Conservation (phyloP, 345 rosid genomes). For the Murraya paniculata region DNA sequence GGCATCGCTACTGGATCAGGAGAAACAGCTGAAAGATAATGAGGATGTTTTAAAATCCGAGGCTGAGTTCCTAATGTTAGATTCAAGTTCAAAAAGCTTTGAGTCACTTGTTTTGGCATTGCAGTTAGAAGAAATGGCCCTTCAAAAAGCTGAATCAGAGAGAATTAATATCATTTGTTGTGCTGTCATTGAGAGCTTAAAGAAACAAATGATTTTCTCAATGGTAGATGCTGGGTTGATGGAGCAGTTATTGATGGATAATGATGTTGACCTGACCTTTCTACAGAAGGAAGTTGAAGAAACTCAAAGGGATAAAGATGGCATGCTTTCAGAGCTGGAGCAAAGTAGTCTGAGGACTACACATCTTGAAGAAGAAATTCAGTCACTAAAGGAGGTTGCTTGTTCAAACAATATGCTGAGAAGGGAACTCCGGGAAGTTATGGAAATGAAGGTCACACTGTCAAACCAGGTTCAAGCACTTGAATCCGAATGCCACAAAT, state of each 20-base stretch:
- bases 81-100: conserved; percentile 60
- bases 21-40: conserved; percentile 46
- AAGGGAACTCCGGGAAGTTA: conserved; percentile 29
- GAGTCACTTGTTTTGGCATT: conserved; percentile 59
- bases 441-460: conserved; percentile 24
- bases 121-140: conserved; percentile 48
- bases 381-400: conserved; percentile 30
- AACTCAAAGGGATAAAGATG: conserved; percentile 29
- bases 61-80: conserved; percentile 45
- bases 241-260: conserved; percentile 35
- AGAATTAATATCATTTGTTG: conserved; percentile 30
- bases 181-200: conserved; percentile 48
- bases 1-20: conserved; percentile 53
- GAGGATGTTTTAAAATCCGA: conserved; percentile 47
- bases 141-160: conserved; percentile 28
- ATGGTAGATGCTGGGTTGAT: conserved; percentile 51
- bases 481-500: conserved; percentile 30
- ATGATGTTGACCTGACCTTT: conserved; percentile 33
- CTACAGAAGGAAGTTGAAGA: conserved; percentile 39
- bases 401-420: conserved; percentile 27
- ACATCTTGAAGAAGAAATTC: conserved; percentile 33
- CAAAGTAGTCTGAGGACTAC: conserved; percentile 24
- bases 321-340: conserved; percentile 34
- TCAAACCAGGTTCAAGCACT: conserved; percentile 36
- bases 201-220: conserved; percentile 41